A percentile compares a stretch with the other conserved stretches of the same genome.
phyloP scores from a whole-genome alignment of 2,329 filamentous ascomycete genomes.

The Elsinoe ampelina region DNA sequence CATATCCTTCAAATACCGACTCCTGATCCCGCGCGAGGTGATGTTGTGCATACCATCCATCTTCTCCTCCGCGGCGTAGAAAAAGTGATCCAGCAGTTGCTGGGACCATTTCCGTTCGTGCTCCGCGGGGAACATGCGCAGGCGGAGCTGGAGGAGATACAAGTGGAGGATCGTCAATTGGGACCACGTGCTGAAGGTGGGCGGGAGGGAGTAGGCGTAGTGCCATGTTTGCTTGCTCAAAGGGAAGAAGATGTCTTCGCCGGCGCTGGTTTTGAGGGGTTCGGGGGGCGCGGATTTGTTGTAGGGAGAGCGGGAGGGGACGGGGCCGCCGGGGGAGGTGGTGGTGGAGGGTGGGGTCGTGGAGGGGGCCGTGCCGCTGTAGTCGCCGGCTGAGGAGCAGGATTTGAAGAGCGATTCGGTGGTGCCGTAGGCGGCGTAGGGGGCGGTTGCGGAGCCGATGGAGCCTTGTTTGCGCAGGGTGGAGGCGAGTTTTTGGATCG shows the following conservation, averaged over 20 bases:
- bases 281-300: conserved; percentile 49
- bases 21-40: conserved; percentile 44
- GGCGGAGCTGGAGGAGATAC: conserved; percentile 76
- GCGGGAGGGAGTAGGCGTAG: conserved; percentile 43
- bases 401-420: conserved; percentile 71
- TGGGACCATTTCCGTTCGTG: conserved; percentile 71
- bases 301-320: neutral
- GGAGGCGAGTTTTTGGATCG: conserved; percentile 16
- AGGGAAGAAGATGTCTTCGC: conserved; percentile 68
- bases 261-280: conserved; percentile 62
- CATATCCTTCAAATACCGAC: conserved; percentile 68
- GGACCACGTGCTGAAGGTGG: conserved; percentile 92
- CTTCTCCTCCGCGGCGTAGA: conserved; percentile 74
- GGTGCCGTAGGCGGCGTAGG: conserved; percentile 69
- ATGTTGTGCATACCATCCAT: conserved; percentile 74
- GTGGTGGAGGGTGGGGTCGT: neutral
- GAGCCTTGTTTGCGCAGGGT: conserved; percentile 16
- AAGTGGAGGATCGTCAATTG: conserved; percentile 95
- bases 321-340: neutral
- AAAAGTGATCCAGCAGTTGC: conserved; percentile 91
- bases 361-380: conserved; percentile 35
- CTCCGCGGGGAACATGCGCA: conserved; percentile 66
- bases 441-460: conserved; percentile 41
- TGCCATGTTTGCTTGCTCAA: conserved; percentile 1
- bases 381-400: conserved; percentile 64